Conservation (phyloP, 1,284 basidiomycete genomes). For the Moesziomyces antarcticus region DNA sequence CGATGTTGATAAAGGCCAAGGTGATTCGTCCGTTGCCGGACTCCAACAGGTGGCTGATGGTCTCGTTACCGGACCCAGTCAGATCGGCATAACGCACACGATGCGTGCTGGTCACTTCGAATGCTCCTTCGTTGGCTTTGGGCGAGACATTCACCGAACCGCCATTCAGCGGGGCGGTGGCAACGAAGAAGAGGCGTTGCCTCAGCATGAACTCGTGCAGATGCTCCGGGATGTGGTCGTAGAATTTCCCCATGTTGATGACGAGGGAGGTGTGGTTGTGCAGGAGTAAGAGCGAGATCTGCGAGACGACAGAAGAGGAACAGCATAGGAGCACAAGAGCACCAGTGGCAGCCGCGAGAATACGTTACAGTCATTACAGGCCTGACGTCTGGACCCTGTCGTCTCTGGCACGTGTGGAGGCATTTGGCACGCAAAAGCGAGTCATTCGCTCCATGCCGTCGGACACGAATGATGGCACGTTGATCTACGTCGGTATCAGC, state of each 20-base stretch:
- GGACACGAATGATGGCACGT: no score
- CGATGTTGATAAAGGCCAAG: constrained; percentile 12
- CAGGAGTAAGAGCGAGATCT: no score
- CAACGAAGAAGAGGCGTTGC: constrained; percentile 16
- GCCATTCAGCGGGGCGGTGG: constrained; percentile 11
- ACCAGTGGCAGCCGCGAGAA: no score
- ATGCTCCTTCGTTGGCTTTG: constrained; percentile 7
- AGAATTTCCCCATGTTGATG: constrained; percentile 5
- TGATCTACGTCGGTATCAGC: no score
- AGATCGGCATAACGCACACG: constrained; percentile 17
- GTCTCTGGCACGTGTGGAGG: no score
- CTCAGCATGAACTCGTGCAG: constrained; percentile 8
- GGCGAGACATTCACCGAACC: constrained; percentile 12
- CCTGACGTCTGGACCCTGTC: no score
- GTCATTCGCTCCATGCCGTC: no score
- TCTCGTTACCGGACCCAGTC: constrained; percentile 20
- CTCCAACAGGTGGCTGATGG: constrained; percentile 12
- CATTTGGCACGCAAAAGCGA: no score
- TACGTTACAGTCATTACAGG: no score
- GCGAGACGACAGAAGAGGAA: no score
- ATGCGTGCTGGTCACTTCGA: constrained; percentile 2
- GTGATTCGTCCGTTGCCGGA: constrained; percentile 21
- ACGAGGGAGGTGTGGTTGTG: no score
- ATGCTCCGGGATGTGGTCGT: constrained; percentile 8
- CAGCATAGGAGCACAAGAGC: no score